These are phyloP conservation scores for Pichia pseudocactophila DNA, from an alignment of 805 yeast species.

Conservation along the genomic window DNA sequence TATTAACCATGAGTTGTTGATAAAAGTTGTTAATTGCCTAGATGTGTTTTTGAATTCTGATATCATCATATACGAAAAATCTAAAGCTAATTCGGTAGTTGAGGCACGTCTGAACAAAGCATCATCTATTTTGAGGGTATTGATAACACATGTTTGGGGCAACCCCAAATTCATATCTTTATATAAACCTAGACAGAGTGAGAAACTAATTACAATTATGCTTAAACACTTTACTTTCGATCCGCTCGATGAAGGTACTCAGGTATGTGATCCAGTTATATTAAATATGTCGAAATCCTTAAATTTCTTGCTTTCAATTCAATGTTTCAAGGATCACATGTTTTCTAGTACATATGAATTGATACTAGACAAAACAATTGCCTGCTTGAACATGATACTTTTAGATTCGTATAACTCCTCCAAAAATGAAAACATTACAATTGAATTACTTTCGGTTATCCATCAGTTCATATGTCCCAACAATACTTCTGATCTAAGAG, in stretches of 20 bases:
- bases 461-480: constrained; percentile 16
- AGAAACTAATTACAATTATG: constrained; percentile 16
- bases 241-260: constrained; percentile 1
- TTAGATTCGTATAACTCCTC: background rate
- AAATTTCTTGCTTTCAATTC: constrained; percentile 18
- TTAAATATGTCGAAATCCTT: constrained; percentile 24
- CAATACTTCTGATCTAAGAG: constrained; percentile 9
- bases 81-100: constrained; percentile 16
- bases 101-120: constrained; percentile 20
- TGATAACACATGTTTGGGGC: constrained; percentile 13
- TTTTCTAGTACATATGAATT: constrained; percentile 12
- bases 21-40: constrained; percentile 15
- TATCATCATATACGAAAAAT: constrained; percentile 15
- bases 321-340: constrained; percentile 22
- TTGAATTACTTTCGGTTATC: constrained; percentile 15
- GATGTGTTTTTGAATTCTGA: constrained; percentile 18
- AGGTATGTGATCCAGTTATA: constrained; percentile 23
- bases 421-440: constrained; percentile 16
- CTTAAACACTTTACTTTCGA: constrained; percentile 14
- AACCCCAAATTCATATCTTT: constrained; percentile 10
- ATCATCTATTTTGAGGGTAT: constrained; percentile 15
- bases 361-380: constrained; percentile 12
- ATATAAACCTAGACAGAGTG: constrained; percentile 23
- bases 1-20: constrained; percentile 10
- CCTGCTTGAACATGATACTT: constrained; percentile 13